Evolutionary conservation across 139 green algal genomes (phyloP), one percentile per base, ranked within the genome.

Genomic region (Bryopsis sp.): DNA sequence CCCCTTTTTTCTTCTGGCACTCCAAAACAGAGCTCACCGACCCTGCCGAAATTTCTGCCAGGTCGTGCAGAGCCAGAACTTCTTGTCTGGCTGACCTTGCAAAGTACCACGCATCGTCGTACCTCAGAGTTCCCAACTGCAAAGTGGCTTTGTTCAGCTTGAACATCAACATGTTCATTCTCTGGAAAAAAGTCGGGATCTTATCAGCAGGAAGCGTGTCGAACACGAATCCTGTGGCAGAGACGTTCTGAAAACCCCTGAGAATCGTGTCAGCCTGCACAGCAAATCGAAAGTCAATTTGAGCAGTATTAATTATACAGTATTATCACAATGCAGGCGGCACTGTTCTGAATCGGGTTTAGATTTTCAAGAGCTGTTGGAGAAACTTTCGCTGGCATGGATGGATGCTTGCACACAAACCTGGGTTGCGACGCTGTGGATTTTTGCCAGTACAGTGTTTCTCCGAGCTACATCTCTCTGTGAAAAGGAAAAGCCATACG

Each of bases 381-480:
- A 65, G 39, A 5, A 65, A 39, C 26, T 39, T n/a, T n/a, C n/a
- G n/a, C n/a, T n/a, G n/a, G n/a, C n/a, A n/a, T n/a, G n/a, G n/a
- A n/a, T n/a, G n/a, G n/a, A n/a, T n/a, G n/a, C n/a, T n/a, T n/a
- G n/a, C n/a, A n/a, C n/a, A n/a, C n/a, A n/a, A n/a, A n/a, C n/a
- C n/a, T n/a, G n/a, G n/a, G n/a, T n/a, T n/a, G n/a, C n/a, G n/a
- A n/a, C n/a, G n/a, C n/a, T 6, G 6, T 15, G 5, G n/a, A 26
- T 33, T 22, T 46, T 39, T 5, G 58, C 39, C 3, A 65, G 58
- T 35, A 65, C 26, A n/a, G n/a, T n/a, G n/a, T 65, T 65, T 5
- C 58, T 7, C 58, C 24, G 39, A 24, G 58, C 26, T 46, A 26
- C 26, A 11, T 3, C 4, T 7, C 26, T 24, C 24, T 47, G 24